Conservation (phyloP, 2,329 filamentous ascomycete species). For the Ceratocystis lukuohia region DNA sequence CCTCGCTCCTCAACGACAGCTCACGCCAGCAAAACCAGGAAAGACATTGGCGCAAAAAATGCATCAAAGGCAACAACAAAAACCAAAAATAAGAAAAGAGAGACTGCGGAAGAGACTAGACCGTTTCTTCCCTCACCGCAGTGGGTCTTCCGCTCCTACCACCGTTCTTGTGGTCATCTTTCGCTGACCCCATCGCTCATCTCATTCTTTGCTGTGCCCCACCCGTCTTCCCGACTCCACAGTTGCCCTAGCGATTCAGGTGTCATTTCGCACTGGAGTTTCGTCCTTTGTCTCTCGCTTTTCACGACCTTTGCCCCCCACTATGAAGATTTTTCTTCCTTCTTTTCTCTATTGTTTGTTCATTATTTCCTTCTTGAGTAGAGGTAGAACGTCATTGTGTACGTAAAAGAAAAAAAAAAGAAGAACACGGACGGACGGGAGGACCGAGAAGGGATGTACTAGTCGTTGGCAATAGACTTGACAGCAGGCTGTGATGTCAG, state of each 20-base stretch:
- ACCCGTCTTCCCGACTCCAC: not conserved
- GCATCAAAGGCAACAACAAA: not conserved
- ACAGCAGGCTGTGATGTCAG: too few species aligned
- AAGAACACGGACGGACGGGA: not conserved
- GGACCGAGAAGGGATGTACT: not conserved
- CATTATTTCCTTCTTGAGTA: too few species aligned
- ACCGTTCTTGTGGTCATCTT: too few species aligned
- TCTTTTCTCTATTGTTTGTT: not conserved
- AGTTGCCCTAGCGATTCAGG: conserved; percentile 1
- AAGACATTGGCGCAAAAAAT: not conserved
- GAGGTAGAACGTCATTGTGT: not conserved
- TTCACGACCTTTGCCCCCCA: not conserved
- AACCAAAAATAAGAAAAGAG: too few species aligned
- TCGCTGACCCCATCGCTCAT: not conserved
- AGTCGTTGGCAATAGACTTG: too few species aligned
- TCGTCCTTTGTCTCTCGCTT: not conserved
- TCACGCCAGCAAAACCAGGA: too few species aligned
- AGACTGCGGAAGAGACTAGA: too few species aligned
- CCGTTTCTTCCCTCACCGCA: not conserved
- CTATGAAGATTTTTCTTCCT: not conserved
- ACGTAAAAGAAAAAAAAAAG: not conserved
- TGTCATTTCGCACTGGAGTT: not conserved
- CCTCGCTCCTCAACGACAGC: too few species aligned
- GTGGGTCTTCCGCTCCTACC: not conserved
- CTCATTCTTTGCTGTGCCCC: not conserved